Evolutionary conservation across 2,329 filamentous ascomycete species (phyloP), one percentile per base, ranked within the genome.

Genomic region (Graphium sp.): DNA sequence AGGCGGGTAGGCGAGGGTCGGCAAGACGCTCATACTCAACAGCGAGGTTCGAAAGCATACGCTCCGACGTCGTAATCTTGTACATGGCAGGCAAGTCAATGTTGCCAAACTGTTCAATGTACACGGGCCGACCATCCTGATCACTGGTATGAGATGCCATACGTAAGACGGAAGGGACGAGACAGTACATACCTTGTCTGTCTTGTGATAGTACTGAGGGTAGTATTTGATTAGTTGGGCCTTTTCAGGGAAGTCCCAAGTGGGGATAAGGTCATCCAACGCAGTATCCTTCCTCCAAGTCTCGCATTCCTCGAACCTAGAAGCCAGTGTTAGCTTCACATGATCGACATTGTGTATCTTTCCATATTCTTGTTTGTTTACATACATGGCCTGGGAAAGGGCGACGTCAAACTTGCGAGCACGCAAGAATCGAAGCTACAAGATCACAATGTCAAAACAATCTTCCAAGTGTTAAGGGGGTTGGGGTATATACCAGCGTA

Each of bases 141-240:
- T 21, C 4, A 13, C 16, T 12, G 20, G 9, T 7, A 16, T 12
- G 23, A 19, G 13, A 16, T 25, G 16, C 5, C 7, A 18, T 6
- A 10, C 9, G 13, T 30, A 7, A n/a, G 12, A 17, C 5, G 18
- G 24, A 26, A 10, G 20, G 9, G 24, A 13, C 18, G 17, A 7
- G 15, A 28, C 12, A n/a, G 18, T 11, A 22, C 44, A 32, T 51
- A 76, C 73, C 58, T 83, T 84, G 57, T 89, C 82, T 9, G 74
- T 87, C 63, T 94, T 94, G 70, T 98, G 89, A 62, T 98, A 98
- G 64, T 89, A 98, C 59, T 98, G 89, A 26, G 83, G 83, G 59
- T 98, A 98, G 65, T 80, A 93, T 56, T 87, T 62, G 55, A 81
- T 81, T 34, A 98, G 69, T 48, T 87, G 52, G 31, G 68, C 45